These are phyloP conservation scores for Talaromyces sp. DNA, from an alignment of 2,329 filamentous ascomycete species.

Conservation along the genomic window DNA sequence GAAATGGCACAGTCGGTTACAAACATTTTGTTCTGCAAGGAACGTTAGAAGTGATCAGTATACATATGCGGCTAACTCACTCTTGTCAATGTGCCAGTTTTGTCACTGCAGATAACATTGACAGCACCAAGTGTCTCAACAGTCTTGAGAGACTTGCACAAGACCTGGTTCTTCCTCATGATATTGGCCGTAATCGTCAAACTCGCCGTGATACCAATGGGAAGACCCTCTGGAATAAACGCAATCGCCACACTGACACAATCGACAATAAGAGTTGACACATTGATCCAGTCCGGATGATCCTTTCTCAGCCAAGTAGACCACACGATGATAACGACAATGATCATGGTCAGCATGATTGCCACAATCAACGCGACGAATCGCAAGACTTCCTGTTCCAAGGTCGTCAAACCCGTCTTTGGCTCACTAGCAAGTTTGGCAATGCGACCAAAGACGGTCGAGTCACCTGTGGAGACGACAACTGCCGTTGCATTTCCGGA, in stretches of 20 bases:
- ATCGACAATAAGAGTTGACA: conserved; percentile 65
- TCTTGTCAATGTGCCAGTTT: conserved; percentile 56
- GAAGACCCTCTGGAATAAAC: conserved; percentile 70
- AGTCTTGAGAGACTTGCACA: conserved; percentile 75
- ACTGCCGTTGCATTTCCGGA: conserved; percentile 62
- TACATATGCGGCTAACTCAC: neutral
- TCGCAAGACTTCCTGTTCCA: conserved; percentile 67
- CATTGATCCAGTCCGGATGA: conserved; percentile 67
- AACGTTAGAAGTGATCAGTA: neutral
- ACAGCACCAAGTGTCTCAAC: conserved; percentile 71
- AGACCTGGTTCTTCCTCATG: conserved; percentile 70
- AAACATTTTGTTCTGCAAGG: conserved; percentile 60
- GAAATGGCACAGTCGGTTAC: conserved; percentile 62
- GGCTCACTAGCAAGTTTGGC: conserved; percentile 67
- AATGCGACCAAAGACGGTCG: conserved; percentile 70
- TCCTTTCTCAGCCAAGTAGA: conserved; percentile 62
- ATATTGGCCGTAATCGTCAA: conserved; percentile 72
- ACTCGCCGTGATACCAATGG: conserved; percentile 64
- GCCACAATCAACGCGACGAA: conserved; percentile 47
- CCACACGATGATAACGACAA: conserved; percentile 64
- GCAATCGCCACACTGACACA: conserved; percentile 69
- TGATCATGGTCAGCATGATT: conserved; percentile 16
- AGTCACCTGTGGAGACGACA: conserved; percentile 67
- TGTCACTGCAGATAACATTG: conserved; percentile 70
- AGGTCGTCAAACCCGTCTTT: conserved; percentile 60